Base-by-base conservation (phyloP, 2,329 filamentous ascomycete species). In the Didymellaceae sp. region DNA sequence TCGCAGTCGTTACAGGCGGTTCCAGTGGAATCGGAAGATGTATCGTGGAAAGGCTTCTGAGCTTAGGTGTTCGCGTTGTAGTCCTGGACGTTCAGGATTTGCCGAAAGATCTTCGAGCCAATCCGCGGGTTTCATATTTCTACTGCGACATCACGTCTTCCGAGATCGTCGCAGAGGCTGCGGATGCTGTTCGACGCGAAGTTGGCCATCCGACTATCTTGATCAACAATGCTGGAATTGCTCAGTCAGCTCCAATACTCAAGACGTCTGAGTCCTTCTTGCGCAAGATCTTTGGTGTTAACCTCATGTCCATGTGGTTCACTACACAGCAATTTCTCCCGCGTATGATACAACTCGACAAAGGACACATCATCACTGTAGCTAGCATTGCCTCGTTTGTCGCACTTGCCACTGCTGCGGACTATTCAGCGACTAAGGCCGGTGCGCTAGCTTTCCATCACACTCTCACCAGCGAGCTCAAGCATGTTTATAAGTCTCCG, bases 391-490 rank as follows among this genome's bases (percentile, higher is more conserved):
- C 54, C 9, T 53, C 47, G n/a, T 64, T 55, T 22, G 18, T 49
- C 7, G 37, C 57, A 1, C 41, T 56, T 16, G 47, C 62, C 11
- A 42, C 37, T 10, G 55, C 57, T 34, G 57, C 50, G 9, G 54
- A 57, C 24, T 66, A 66, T 22, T 56, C 49, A 25, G 39, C 43
- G 6, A 54, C 60, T 11, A 66, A 66, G 35, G 49, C 54, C 8
- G 56, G 43, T 4, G 42, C 55, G 2, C 14, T 63, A 25, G 47
- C 57, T 14, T 57, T 66, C 24, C 55, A 63, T 31, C 59, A 65
- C 31, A 56, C 48, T 18, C 67, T 75, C 4, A 44, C 1, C 58
- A 66, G 17, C 73, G 75, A 47, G 53, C 74, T 8, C 64, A 66
- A 26, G 55, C 63, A 22, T 61, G 68, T 45, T 67, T 70, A 17